Evolutionary conservation across 441 rosid genomes (phyloP).

Genomic region (Metrosideros polymorpha): DNA sequence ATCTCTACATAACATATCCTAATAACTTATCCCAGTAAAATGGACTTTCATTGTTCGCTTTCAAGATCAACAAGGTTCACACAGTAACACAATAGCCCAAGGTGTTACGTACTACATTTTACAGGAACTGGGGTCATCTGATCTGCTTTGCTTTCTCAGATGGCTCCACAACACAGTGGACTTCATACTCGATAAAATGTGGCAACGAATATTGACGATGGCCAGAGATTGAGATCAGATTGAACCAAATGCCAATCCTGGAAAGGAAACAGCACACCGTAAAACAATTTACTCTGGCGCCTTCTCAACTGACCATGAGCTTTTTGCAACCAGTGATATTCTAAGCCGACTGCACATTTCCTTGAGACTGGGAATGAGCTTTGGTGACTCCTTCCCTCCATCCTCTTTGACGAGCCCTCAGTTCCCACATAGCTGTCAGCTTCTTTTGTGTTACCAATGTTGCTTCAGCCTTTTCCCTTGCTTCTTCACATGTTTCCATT

Average conservation of each 20-base stretch:
- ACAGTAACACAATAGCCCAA: background rate
- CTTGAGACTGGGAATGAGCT: conserved; percentile 38
- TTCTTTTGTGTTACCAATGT: conserved; percentile 67
- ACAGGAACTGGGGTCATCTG: background rate
- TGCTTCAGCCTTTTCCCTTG: conserved; percentile 76
- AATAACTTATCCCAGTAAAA: background rate
- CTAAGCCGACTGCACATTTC: conserved; percentile 37
- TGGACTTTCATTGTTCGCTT: background rate
- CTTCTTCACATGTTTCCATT: conserved; percentile 96
- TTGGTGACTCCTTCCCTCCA: conserved; percentile 61
- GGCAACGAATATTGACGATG: background rate
- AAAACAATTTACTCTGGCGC: background rate
- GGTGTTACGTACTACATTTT: background rate
- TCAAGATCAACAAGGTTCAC: background rate
- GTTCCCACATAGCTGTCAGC: conserved; percentile 61
- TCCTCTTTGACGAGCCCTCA: conserved; percentile 75
- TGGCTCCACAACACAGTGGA: background rate
- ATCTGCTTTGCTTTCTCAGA: background rate
- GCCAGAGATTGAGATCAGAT: background rate
- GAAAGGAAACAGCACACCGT: background rate
- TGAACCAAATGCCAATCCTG: background rate
- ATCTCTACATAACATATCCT: background rate
- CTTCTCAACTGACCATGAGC: background rate
- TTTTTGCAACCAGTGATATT: background rate
- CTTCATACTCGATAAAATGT: background rate